Conservation (phyloP, 2,329 filamentous ascomycete genomes). For the Aspergillus intermedius region DNA sequence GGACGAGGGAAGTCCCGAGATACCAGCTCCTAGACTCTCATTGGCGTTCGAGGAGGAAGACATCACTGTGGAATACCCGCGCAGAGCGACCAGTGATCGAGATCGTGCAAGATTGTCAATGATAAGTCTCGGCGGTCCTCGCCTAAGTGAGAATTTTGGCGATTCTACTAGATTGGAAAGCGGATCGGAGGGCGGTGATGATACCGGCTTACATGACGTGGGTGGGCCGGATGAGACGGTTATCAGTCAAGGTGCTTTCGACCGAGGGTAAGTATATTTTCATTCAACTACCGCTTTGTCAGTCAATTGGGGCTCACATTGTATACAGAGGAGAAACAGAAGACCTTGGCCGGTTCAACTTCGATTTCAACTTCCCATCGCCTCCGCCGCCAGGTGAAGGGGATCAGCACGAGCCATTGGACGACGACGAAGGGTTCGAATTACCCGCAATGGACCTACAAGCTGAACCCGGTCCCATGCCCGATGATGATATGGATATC, state of each 20-base stretch:
- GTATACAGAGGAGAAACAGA: conserved; percentile 36
- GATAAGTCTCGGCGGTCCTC: conserved; percentile 37
- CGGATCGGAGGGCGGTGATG: conserved; percentile 34
- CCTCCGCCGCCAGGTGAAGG: conserved; percentile 24
- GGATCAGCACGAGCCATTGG: conserved; percentile 23
- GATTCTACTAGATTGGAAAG: conserved; percentile 43
- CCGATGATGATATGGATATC: conserved; percentile 15
- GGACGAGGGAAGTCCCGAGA: conserved; percentile 35
- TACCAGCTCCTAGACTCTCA: conserved; percentile 33
- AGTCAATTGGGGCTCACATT: conserved; percentile 4
- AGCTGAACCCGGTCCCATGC: conserved; percentile 17
- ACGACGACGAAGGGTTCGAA: conserved; percentile 32
- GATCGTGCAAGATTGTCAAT: conserved; percentile 35
- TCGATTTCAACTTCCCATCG: conserved; percentile 36
- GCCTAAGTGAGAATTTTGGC: conserved; percentile 47
- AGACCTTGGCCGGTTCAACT: conserved; percentile 36
- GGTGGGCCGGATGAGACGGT: conserved; percentile 32
- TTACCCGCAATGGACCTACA: conserved; percentile 23
- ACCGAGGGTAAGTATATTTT: conserved; percentile 27
- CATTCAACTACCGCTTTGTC: not conserved
- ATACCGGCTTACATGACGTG: conserved; percentile 32
- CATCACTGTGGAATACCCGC: conserved; percentile 40
- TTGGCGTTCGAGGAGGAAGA: conserved; percentile 42
- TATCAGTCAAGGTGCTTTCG: conserved; percentile 33
- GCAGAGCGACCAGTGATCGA: conserved; percentile 33